Conservation (phyloP, 2,329 filamentous ascomycete genomes). For the Apiospora kogelbergensis region DNA sequence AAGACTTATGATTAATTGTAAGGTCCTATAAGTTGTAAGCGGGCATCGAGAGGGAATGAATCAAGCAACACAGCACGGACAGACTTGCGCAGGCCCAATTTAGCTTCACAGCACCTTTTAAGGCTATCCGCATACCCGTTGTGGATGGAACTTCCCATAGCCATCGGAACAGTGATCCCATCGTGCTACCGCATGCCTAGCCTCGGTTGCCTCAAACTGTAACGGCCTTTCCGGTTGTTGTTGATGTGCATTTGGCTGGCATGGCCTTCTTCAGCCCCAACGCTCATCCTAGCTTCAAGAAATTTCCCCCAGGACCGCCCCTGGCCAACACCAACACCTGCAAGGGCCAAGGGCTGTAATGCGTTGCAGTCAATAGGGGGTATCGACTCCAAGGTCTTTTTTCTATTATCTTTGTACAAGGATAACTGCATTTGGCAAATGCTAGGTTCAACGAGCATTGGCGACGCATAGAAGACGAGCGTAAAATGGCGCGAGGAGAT, state of each 20-base stretch:
- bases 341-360: neutral
- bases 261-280: neutral
- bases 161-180: neutral
- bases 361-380: neutral
- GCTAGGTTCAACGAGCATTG: neutral
- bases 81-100: neutral
- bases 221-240: constrained; percentile 15
- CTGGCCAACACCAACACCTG: neutral
- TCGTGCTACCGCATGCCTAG: neutral
- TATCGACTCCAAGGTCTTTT: neutral
- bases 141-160: constrained; percentile 7
- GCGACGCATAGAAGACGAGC: neutral
- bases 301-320: neutral
- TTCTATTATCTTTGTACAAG: neutral
- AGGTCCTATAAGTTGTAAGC: neutral
- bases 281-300: neutral
- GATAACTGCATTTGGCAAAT: neutral
- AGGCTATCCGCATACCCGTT: constrained; percentile 5
- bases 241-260: neutral
- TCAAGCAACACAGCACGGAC: neutral
- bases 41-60: neutral
- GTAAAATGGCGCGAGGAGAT: constrained; percentile 40
- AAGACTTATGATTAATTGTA: neutral
- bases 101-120: constrained; percentile 6
- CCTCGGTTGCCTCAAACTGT: constrained; percentile 5